Percentiles rank a stretch among this genome's conserved stretches.
Evolutionary conservation across 2,329 filamentous ascomycete genomes (phyloP).

Genomic region (Simplicillium sp.): DNA sequence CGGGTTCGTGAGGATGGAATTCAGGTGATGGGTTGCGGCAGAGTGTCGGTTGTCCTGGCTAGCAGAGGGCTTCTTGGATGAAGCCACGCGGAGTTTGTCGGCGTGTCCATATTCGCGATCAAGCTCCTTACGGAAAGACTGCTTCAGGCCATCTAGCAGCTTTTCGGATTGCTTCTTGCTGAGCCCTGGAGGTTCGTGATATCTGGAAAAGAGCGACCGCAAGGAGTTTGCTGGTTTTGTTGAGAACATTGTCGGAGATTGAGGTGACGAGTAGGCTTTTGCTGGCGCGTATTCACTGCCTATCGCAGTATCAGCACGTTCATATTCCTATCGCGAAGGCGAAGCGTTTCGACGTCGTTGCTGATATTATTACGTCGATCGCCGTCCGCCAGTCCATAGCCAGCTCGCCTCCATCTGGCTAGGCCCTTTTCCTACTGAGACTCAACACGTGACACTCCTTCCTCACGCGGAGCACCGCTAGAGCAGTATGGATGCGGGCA

Average conservation of each 20-base stretch:
- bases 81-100: constrained; percentile 12
- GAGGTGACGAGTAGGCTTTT: not conserved
- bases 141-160: constrained; percentile 45
- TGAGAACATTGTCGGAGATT: constrained; percentile 20
- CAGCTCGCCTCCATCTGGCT: too few relatives aligned
- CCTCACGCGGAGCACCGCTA: too few relatives aligned
- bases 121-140: constrained; percentile 48
- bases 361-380: too few relatives aligned
- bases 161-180: constrained; percentile 40
- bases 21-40: constrained; percentile 36
- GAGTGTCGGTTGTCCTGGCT: constrained; percentile 28
- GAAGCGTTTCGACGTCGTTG: too few relatives aligned
- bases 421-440: too few relatives aligned
- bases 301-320: constrained; percentile 5
- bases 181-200: constrained; percentile 43
- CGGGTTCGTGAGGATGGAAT: constrained; percentile 46
- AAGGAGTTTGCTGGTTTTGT: constrained; percentile 26
- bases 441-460: too few relatives aligned
- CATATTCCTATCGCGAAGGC: too few relatives aligned
- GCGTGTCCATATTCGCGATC: constrained; percentile 45
- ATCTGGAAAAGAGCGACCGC: constrained; percentile 28
- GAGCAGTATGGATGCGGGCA: too few relatives aligned
- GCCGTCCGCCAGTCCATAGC: too few relatives aligned
- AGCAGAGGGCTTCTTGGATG: constrained; percentile 1
- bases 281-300: constrained; percentile 2